These are phyloP conservation scores for Triangularia verruculosa DNA, from an alignment of 2,329 filamentous ascomycete species.

Conservation along the genomic window DNA sequence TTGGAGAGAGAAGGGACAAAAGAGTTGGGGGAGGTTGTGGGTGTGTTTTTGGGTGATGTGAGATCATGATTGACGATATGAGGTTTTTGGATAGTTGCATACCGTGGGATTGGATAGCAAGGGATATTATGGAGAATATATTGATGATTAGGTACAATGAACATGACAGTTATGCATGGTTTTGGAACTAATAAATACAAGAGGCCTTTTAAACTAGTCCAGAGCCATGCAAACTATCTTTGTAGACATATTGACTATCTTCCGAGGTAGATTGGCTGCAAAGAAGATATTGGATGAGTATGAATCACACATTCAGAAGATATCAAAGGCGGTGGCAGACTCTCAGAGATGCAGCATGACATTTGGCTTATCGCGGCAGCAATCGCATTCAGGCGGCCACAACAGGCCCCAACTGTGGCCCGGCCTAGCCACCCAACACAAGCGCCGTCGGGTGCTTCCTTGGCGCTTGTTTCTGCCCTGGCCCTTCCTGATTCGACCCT, in stretches of 20 bases:
- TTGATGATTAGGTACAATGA: too few species aligned
- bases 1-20: constrained; percentile 6
- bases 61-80: neutral
- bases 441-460: neutral
- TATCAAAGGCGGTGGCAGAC: too few species aligned
- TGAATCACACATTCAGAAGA: too few species aligned
- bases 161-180: too few species aligned
- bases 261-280: too few species aligned
- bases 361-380: neutral
- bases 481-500: neutral
- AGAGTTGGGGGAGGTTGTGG: constrained; percentile 6
- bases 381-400: neutral
- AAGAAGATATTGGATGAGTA: too few species aligned
- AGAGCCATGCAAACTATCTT: too few species aligned
- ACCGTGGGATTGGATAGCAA: neutral
- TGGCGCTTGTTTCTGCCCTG: neutral
- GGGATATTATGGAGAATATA: too few species aligned
- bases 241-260: too few species aligned
- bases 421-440: neutral
- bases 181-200: too few species aligned
- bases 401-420: neutral
- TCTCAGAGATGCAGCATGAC: too few species aligned
- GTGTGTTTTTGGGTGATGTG: constrained; percentile 11
- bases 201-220: too few species aligned
- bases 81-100: neutral